Conservation (phyloP, 192 early-diverging fungal genomes). For the Backusella tuberculispora region DNA sequence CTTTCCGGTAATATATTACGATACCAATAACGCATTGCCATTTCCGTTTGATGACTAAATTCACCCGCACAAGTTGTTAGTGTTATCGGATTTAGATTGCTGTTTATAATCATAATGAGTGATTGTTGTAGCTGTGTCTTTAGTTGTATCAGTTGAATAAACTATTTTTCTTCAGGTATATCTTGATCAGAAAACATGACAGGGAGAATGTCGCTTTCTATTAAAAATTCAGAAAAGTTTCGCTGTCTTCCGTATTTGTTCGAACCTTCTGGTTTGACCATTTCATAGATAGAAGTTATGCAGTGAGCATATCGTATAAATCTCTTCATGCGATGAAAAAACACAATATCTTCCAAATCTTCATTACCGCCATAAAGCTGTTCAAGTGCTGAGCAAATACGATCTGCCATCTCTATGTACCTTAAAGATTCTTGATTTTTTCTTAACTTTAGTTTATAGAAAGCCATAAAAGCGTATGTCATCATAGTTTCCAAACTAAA, state of each 20-base stretch:
- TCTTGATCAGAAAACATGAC: neutral
- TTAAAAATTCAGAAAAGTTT: neutral
- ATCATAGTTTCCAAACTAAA: neutral
- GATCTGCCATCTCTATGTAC: slow-evolving; percentile 5
- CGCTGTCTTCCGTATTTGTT: neutral
- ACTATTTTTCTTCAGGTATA: neutral
- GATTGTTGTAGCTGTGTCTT: neutral
- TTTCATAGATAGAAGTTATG: neutral
- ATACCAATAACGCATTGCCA: slow-evolving; percentile 28
- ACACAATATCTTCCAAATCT: neutral
- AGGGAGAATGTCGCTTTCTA: neutral
- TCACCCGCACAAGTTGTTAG: neutral
- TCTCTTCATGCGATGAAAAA: neutral
- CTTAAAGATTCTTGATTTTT: neutral
- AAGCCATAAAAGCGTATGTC: neutral
- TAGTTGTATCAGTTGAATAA: neutral
- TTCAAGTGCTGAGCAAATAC: neutral
- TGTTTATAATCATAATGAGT: neutral
- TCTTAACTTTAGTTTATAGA: neutral
- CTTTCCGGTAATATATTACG: slow-evolving; percentile 1
- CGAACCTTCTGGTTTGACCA: neutral
- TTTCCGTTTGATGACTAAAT: slow-evolving; percentile 6
- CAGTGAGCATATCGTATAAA: neutral
- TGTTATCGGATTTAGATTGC: neutral
- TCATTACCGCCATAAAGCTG: neutral